These are phyloP conservation scores for Epichloe scottii DNA, from an alignment of 2,329 filamentous ascomycete genomes.

Conservation along the genomic window DNA sequence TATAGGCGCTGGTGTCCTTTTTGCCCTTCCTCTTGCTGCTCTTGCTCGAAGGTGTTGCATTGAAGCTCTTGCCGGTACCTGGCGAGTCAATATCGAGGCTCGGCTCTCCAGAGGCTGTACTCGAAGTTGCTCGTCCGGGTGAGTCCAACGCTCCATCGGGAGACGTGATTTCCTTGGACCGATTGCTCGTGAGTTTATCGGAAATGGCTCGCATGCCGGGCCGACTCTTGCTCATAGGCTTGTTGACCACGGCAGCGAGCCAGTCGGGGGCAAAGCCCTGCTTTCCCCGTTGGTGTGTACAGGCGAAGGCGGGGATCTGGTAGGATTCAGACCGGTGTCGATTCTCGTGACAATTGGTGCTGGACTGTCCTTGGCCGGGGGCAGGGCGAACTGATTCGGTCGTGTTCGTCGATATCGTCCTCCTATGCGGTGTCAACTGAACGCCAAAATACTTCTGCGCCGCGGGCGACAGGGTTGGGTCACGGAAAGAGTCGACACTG, in stretches of 20 bases:
- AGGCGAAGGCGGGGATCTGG: conserved; percentile 29
- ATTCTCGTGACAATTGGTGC: conserved; percentile 50
- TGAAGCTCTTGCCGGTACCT: conserved; percentile 46
- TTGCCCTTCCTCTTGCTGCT: conserved; percentile 61
- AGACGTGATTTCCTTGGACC: conserved; percentile 37
- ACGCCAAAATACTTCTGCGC: conserved; percentile 59
- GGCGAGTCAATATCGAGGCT: conserved; percentile 74
- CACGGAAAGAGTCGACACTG: conserved; percentile 63
- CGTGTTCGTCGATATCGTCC: conserved; percentile 48
- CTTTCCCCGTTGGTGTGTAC: conserved; percentile 18
- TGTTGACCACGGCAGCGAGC: conserved; percentile 38
- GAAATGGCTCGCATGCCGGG: conserved; percentile 76
- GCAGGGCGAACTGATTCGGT: conserved; percentile 39
- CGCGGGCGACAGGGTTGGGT: conserved; percentile 47
- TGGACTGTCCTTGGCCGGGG: conserved; percentile 37
- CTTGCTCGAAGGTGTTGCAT: conserved; percentile 34
- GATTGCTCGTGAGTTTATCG: conserved; percentile 52
- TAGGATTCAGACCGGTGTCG: conserved; percentile 30
- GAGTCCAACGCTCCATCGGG: conserved; percentile 46
- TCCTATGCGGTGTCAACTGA: conserved; percentile 35
- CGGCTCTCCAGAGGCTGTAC: conserved; percentile 48
- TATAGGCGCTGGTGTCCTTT: conserved; percentile 91
- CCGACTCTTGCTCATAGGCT: conserved; percentile 35
- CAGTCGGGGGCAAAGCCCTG: conserved; percentile 40
- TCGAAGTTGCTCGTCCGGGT: conserved; percentile 66